Base-by-base conservation (phyloP, 2,329 filamentous ascomycete species). In the Cladophialophora carrionii region DNA sequence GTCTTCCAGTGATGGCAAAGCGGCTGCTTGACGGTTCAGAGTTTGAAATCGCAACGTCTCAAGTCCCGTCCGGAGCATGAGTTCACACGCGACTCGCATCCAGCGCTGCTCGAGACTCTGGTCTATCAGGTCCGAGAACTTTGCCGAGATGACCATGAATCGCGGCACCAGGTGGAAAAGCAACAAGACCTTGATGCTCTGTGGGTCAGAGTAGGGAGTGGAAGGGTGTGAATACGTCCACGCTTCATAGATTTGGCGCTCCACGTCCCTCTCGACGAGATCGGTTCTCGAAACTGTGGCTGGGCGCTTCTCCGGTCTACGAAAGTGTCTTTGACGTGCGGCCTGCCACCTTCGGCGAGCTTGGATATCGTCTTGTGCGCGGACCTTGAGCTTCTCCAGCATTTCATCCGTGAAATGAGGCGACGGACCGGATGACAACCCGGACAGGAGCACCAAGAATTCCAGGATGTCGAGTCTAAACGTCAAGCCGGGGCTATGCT, bases 121-220 rank as follows among this genome's bases (percentile, higher is more conserved):
- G 31, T 48, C 46, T 17, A 62, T 14, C 29, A 59, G 7, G 31
- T 61, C 61, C 12, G 62, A 56, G 6, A 71, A 60, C 26, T 67
- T 48, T n/a, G 64, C 67, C 9, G 69, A 70, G 14, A 72, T 62
- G 31, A 57, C 46, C 62, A 72, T 69, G 60, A 72, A 72, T 8
- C 63, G 64, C 4, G 63, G 61, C 12, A 71, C 22, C 29, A 71
- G 51, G 43, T 63, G 52, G 54, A 71, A 63, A 14, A 70, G 53
- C 9, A 57, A 17, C 2, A 52, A 43, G 17, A 20, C 37, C 5
- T 22, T 32, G 22, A 34, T 41, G 29, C 20, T 8, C n/a, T 14
- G n/a, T 9, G 37, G n/a, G 22, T 41, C 43, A 17, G 37, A n/a
- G n/a, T 20, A 49, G 3, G 63, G 24, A 29, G 31, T 29, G 12